A percentile compares a stretch with the other conserved stretches of the same genome.
These are phyloP conservation scores for Isatis tinctoria DNA, from an alignment of 345 rosid genomes.

Conservation along the genomic window DNA sequence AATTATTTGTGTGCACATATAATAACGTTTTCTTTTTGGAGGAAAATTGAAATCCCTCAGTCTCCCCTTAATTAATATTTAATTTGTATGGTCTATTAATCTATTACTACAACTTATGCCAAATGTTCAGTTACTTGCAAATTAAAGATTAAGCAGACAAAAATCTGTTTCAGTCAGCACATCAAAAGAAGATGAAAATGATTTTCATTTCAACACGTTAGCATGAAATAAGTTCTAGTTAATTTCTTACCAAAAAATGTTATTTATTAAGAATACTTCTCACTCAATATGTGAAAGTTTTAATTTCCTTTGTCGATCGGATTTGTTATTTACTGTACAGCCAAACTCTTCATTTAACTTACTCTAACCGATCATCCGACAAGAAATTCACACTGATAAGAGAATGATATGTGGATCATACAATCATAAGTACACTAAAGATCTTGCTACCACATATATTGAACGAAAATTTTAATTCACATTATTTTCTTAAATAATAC, in stretches of 20 bases:
- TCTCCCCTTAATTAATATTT: not conserved
- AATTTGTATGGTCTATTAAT: not conserved
- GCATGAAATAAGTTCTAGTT: not conserved
- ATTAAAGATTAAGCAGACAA: too few relatives aligned
- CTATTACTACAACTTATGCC: not conserved
- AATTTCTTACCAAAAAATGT: not conserved
- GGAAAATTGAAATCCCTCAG: not conserved
- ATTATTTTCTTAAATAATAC: not conserved
- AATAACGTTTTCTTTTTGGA: not conserved
- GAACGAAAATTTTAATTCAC: not conserved
- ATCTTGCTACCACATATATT: conserved; percentile 1
- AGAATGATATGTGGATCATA: conserved; percentile 10
- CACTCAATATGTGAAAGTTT: not conserved
- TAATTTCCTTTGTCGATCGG: not conserved
- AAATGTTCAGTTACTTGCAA: not conserved
- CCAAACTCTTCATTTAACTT: not conserved
- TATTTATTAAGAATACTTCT: not conserved
- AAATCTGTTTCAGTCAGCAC: too few relatives aligned
- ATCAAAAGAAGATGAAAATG: too few relatives aligned
- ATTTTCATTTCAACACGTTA: not conserved
- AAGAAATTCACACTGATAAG: not conserved
- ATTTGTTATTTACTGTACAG: not conserved
- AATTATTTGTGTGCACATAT: not conserved
- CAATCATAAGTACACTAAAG: not conserved
- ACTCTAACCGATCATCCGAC: not conserved